phyloP scores from a whole-genome alignment of 768 basidiomycete species.

The Boletus rubescentipes region DNA sequence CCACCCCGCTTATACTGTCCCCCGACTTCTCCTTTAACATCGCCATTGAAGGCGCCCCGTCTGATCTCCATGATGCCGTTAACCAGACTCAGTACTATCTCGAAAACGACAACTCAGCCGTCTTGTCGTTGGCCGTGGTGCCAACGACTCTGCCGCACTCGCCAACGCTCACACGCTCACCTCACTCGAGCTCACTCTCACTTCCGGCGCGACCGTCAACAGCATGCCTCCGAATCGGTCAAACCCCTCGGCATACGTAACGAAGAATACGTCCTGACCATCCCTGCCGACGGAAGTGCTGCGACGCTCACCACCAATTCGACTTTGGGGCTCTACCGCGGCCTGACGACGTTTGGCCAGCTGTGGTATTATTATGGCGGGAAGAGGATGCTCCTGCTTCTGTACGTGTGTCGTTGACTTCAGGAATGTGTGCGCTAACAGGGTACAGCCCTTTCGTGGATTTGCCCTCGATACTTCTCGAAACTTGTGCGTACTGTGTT shows the following conservation, averaged over 20 bases:
- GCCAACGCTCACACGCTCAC: constrained; percentile 24
- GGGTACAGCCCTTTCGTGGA: constrained; percentile 39
- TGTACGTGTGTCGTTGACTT: constrained; percentile 21
- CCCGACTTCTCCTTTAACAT: constrained; percentile 31
- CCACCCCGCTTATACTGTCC: constrained; percentile 24
- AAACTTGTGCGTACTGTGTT: constrained; percentile 34
- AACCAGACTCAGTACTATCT: constrained; percentile 31
- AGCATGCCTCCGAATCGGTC: constrained; percentile 39
- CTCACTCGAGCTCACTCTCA: constrained; percentile 30
- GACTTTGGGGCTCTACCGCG: constrained; percentile 51
- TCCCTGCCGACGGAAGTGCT: constrained; percentile 36
- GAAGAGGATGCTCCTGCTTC: constrained; percentile 47
- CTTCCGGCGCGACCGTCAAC: constrained; percentile 8
- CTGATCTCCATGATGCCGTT: constrained; percentile 37
- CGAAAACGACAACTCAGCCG: constrained; percentile 37
- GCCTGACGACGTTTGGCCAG: constrained; percentile 55
- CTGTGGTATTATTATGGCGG: constrained; percentile 44
- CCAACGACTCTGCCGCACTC: constrained; percentile 30
- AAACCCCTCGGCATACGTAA: constrained; percentile 35
- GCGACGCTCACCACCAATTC: constrained; percentile 45
- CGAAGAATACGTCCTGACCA: constrained; percentile 44
- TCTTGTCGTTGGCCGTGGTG: constrained; percentile 41
- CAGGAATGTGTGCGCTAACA: neutral
- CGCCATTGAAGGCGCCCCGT: constrained; percentile 24
- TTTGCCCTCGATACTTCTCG: constrained; percentile 47